Base-by-base conservation (phyloP, 306 rosid genomes). In the Ormosia emarginata region DNA sequence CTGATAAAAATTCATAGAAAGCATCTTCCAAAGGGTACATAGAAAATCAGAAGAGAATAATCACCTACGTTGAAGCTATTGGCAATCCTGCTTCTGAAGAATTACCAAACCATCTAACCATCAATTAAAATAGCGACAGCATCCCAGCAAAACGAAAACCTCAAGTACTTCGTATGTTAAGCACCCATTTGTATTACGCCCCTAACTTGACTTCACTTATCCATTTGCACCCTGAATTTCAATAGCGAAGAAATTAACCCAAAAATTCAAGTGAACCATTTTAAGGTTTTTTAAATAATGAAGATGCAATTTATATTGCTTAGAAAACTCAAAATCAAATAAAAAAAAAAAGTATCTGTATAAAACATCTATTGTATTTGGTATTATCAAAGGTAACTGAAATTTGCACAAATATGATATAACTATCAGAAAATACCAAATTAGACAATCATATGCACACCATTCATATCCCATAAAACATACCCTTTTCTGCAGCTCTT, bases 211-310 rank as follows among this genome's bases (percentile, higher is more conserved):
- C 82, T 73, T 88, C 78, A 50, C 59, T 13, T 56, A 53, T 80
- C 86, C 79, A 81, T 58, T 74, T 56, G 80, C 80, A 79, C 64
- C 86, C 88, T 84, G 89, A 84, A 81, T 72, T 72, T 68, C 47
- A 79, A 83, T 63, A 3, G 17, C 15, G 76, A 81, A 59, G 63
- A 67, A 75, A 64, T 57, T 61, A 79, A 80, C 68, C 17, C 61
- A 61, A 82, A 65, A 11, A 53, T 58, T 34, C 67, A 52, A 14
- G 13, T 49, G 67, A 49, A 55, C 73, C 29, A n/a, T 68, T 37
- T 49, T 36, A 44, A 63, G 6, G 62, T 3, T 33, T 70, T 32
- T 29, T 6, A 8, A 24, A 72, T 29, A 4, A 55, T n/a, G 67
- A 52, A 5, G 24, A n/a, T 76, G 75, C 39, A 72, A 9, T 12